A percentile compares a stretch with the other conserved stretches of the same genome.
phyloP scores from a whole-genome alignment of 495 filamentous ascomycete species.

The Xylaria intraflava region DNA sequence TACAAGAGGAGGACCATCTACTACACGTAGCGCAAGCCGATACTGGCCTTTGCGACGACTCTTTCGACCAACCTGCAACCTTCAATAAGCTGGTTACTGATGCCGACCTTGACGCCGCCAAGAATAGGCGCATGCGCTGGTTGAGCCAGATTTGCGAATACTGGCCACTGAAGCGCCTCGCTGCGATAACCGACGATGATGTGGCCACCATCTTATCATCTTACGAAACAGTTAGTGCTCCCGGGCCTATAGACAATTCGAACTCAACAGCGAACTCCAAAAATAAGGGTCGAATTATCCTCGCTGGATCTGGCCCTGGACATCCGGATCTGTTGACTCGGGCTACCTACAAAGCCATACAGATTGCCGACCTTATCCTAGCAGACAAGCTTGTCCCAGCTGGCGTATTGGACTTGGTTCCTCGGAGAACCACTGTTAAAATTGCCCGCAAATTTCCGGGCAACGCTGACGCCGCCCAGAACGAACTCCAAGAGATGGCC shows the following conservation, averaged over 20 bases:
- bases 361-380: conserved; percentile 75
- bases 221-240: conserved; percentile 40
- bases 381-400: conserved; percentile 95
- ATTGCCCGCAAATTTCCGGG: conserved; percentile 97
- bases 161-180: conserved; percentile 83
- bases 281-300: conserved; percentile 61
- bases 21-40: conserved; percentile 23
- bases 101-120: conserved; percentile 64
- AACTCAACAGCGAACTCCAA: background rate
- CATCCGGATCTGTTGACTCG: conserved; percentile 85
- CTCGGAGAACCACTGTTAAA: conserved; percentile 78
- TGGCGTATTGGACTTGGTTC: conserved; percentile 79
- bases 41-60: conserved; percentile 75
- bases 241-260: conserved; percentile 8
- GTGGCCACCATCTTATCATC: conserved; percentile 63
- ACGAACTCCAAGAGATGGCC: conserved; percentile 78
- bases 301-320: conserved; percentile 90
- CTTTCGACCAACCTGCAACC: conserved; percentile 68
- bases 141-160: conserved; percentile 96
- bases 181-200: conserved; percentile 70
- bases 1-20: conserved; percentile 60
- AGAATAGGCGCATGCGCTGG: conserved; percentile 84
- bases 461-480: conserved; percentile 88
- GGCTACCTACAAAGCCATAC: conserved; percentile 82
- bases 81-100: conserved; percentile 80